Evolutionary conservation across 495 filamentous ascomycete genomes (phyloP), one percentile per base, ranked within the genome.

Genomic region (Neurospora terricola): DNA sequence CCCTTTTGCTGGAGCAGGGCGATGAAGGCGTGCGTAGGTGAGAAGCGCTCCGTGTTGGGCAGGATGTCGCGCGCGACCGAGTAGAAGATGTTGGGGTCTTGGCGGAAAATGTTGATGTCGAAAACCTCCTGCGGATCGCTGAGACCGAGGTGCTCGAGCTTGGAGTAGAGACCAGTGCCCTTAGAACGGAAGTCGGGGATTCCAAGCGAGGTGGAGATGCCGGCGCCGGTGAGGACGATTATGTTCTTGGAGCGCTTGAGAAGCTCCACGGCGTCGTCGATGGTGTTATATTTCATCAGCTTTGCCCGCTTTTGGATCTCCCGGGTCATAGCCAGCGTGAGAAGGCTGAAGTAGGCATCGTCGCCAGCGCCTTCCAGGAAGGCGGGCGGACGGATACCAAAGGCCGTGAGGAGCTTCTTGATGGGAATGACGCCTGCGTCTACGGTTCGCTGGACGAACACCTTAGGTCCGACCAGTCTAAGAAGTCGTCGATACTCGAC

Each of bases 21-120:
- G 75, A 99, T 96, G 83, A 99, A 99, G 48, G 90, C 91, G 82
- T 99, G 96, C 0, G 96, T 98, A 0, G 96, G 96, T 0, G 96
- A 94, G 82, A 88, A 84, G 75, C 90, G 91, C 16, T 88, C 84
- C 2, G 86, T 86, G 8, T 89, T 89, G 3, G 96, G 95, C 8
- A 99, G 83, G 73, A 98, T 97, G 77, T 97, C 94, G 75, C 91
- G 91, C 6, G 96, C 96, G 62, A 98, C 88, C 11, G 89, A 92
- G 83, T 96, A 99, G 85, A 99, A 99, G 72, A 94, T 93, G 78
- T 81, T 90, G 6, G 94, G 96, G 76, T 99, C 93, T 72, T 95
- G 88, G 69, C 88, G 88, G 80, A 99, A 99, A 48, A 93, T 81
- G 30, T 88, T 81, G 72, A 98, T 95, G 79, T 97, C 93, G 77